Percentiles rank a stretch among this genome's conserved stretches.
These are phyloP conservation scores for Penicillium ucsense DNA, from an alignment of 495 filamentous ascomycete genomes.

Conservation along the genomic window DNA sequence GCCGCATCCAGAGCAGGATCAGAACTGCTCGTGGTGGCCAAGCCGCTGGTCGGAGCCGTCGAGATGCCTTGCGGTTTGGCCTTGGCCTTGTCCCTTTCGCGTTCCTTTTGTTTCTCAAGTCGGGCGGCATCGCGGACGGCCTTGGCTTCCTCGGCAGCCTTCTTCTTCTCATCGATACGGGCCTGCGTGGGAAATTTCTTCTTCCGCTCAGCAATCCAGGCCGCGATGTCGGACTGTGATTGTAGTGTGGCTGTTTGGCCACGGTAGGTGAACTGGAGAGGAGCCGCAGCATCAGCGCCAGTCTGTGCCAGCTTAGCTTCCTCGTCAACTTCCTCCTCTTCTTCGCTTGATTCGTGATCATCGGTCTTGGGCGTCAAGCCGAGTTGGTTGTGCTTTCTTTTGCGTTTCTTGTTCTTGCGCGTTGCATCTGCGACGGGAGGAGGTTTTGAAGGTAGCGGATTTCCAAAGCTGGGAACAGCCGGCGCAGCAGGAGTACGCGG, in stretches of 20 bases:
- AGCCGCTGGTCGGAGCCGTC: constrained; percentile 1
- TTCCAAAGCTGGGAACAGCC: constrained; percentile 52
- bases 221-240: constrained; percentile 57
- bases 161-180: constrained; percentile 42
- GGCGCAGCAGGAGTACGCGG: constrained; percentile 42
- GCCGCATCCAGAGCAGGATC: constrained; percentile 26
- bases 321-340: constrained; percentile 68
- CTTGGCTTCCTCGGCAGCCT: constrained; percentile 34
- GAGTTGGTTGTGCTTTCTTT: constrained; percentile 66
- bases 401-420: constrained; percentile 60
- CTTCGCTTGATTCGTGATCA: constrained; percentile 58
- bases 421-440: constrained; percentile 33
- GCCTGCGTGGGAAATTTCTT: constrained; percentile 69
- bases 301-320: constrained; percentile 39
- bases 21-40: constrained; percentile 5
- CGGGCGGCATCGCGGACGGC: constrained; percentile 26
- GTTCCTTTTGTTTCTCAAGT: constrained; percentile 23
- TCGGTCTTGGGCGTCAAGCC: constrained; percentile 70
- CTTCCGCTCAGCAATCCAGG: constrained; percentile 73
- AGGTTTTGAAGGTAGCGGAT: constrained; percentile 51
- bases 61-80: constrained; percentile 11
- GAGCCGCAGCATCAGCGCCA: constrained; percentile 13
- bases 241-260: constrained; percentile 36
- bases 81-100: constrained; percentile 21
- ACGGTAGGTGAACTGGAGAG: constrained; percentile 35